These are phyloP conservation scores for Tetrahymena thermophila DNA, from an alignment of 73 alveolate genomes.

Conservation along the genomic window DNA sequence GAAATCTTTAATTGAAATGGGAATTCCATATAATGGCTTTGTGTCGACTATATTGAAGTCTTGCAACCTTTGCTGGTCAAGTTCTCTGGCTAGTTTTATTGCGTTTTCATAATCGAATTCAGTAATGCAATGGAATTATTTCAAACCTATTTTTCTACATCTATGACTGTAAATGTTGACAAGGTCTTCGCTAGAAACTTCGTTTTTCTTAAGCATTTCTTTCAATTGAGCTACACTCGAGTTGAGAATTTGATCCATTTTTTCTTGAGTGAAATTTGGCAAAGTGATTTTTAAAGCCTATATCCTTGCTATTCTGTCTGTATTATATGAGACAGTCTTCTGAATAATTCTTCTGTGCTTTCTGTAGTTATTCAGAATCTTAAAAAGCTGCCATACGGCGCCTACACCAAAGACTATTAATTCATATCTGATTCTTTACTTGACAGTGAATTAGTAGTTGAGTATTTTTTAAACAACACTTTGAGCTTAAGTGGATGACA, in stretches of 20 bases:
- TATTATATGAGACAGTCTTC: background rate
- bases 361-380: background rate
- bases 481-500: background rate
- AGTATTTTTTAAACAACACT: background rate
- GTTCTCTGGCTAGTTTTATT: background rate
- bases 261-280: background rate
- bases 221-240: background rate
- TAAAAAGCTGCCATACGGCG: background rate
- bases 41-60: background rate
- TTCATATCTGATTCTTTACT: background rate
- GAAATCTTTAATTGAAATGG: conserved; percentile 54
- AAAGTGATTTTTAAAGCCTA: background rate
- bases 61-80: background rate
- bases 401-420: background rate
- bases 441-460: background rate
- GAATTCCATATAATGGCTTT: conserved; percentile 58
- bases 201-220: background rate
- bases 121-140: background rate
- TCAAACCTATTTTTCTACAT: background rate
- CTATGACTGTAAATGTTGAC: background rate
- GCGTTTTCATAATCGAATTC: background rate
- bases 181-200: background rate
- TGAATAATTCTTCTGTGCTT: background rate
- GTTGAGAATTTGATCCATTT: background rate
- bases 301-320: background rate